Base-by-base conservation (phyloP, 2,329 filamentous ascomycete species). In the Scopulariopsis brevicaulis region DNA sequence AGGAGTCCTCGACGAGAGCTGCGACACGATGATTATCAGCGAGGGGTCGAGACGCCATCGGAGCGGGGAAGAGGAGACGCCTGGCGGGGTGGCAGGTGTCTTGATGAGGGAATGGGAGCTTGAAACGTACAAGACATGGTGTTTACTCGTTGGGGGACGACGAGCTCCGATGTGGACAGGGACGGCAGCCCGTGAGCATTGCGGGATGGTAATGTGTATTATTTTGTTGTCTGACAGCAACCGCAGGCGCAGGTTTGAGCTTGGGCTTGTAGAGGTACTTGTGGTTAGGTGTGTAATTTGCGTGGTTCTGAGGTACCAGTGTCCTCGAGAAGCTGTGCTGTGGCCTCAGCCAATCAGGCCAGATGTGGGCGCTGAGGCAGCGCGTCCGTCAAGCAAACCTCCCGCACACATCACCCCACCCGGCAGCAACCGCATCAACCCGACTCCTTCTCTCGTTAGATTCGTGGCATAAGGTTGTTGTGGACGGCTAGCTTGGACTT, bases 1-100 rank as follows among this genome's bases (percentile, higher is more conserved):
- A 73, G 67, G 69, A 64, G 66, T 73, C 71, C 64, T 73, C 70
- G 58, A 65, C 62, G 63, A 72, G 69, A 63, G 72, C 71, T 73
- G 40, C n/a, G n/a, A 28, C 24, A 32, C 55, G 24, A 24, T 50
- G n/a, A 22, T 11, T 20, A 50, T 50, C 11, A 22, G 20, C n/a
- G 25, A 15, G 12, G 28, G 25, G 11, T 34, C 14, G 51, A 24
- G 18, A 34, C 51, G 51, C 14, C 51, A 34, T 22, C 8, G 24
- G 6, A 34, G 24, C 14, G 25, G 20, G 46, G 18, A 18, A 34
- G 24, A 11, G 25, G 25, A 10, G 14, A 53, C n/a, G 25, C 32
- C n/a, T 20, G 22, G n/a, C 12, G 46, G 8, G n/a, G 46, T 14
- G 20, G 46, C 46, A 4, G 20, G 4, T 12, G 22, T 12, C 8